Percentiles rank a stretch among this genome's conserved stretches.
phyloP scores from a whole-genome alignment of 148 eudicot genomes.

The Rhododendron mucronatum region DNA sequence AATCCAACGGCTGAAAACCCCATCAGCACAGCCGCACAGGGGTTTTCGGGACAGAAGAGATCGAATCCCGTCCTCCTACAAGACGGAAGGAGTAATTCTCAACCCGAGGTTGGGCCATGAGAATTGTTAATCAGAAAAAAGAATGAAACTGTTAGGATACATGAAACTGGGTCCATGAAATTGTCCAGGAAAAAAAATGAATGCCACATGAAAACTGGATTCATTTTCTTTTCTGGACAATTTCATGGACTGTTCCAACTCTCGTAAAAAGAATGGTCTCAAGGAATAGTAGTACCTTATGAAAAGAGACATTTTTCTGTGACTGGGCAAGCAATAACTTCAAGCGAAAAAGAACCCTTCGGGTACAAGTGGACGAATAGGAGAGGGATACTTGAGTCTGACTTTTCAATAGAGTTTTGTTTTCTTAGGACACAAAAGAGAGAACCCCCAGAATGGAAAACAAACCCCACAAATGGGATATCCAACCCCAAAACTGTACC shows the following conservation, averaged over 20 bases:
- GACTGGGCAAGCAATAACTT: neutral
- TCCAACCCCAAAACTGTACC: constrained; percentile 7
- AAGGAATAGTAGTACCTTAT: neutral
- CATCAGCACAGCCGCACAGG: no score
- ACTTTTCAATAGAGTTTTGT: constrained; percentile 19
- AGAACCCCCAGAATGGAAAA: constrained; percentile 17
- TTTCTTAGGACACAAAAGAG: constrained; percentile 36
- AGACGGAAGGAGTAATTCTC: neutral
- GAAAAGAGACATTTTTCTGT: neutral
- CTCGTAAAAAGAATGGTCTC: neutral
- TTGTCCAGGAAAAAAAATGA: no score
- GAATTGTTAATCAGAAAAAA: neutral
- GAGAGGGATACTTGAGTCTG: constrained; percentile 24
- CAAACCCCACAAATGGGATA: neutral
- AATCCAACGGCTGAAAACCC: no score
- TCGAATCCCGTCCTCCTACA: no score
- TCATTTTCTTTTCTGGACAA: no score
- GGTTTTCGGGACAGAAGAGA: no score
- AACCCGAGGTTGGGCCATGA: neutral
- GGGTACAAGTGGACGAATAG: constrained; percentile 26
- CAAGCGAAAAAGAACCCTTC: neutral
- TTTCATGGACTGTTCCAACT: no score
- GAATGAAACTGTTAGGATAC: no score
- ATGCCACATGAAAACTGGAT: no score
- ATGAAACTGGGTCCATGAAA: no score